Evolutionary conservation across 495 filamentous ascomycete genomes (phyloP).

Genomic region (Symbiotaphrina buchneri): DNA sequence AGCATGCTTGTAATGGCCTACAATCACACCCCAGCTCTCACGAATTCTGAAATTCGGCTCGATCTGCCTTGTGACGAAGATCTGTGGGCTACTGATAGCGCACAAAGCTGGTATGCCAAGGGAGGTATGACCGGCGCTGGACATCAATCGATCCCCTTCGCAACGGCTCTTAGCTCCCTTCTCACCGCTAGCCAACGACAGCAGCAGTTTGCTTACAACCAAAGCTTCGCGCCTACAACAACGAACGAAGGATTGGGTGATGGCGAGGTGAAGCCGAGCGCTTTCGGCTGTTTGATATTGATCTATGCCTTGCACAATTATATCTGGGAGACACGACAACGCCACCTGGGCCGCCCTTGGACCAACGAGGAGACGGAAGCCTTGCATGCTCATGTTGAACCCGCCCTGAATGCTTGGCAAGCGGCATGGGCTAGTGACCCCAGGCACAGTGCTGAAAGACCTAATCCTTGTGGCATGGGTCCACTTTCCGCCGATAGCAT

Average conservation of each 20-base stretch:
- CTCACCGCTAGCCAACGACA: conserved; percentile 61
- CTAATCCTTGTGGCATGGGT: conserved; percentile 73
- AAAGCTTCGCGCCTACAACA: conserved; percentile 19
- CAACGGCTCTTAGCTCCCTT: conserved; percentile 54
- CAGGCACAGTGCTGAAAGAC: conserved; percentile 68
- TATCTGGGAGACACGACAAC: conserved; percentile 91
- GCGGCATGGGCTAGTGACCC: conserved; percentile 79
- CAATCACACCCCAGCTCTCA: conserved; percentile 73
- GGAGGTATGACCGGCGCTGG: conserved; percentile 45
- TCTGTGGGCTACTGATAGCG: conserved; percentile 67
- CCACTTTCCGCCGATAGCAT: conserved; percentile 87
- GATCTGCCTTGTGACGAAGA: conserved; percentile 90
- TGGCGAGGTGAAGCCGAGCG: conserved; percentile 63
- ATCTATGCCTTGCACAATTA: conserved; percentile 96
- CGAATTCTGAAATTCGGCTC: conserved; percentile 82
- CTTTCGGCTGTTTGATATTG: conserved; percentile 79
- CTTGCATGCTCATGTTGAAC: conserved; percentile 93
- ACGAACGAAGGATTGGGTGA: conserved; percentile 26
- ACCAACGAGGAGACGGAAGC: conserved; percentile 79
- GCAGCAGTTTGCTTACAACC: conserved; percentile 23
- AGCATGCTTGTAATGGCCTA: conserved; percentile 83
- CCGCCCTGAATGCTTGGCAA: conserved; percentile 86
- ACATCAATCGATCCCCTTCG: conserved; percentile 46
- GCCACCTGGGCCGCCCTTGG: conserved; percentile 79
- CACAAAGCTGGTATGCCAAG: conserved; percentile 52